Conservation (phyloP, 176 grass and related monocot genomes). For the Oryza glumipatula region DNA sequence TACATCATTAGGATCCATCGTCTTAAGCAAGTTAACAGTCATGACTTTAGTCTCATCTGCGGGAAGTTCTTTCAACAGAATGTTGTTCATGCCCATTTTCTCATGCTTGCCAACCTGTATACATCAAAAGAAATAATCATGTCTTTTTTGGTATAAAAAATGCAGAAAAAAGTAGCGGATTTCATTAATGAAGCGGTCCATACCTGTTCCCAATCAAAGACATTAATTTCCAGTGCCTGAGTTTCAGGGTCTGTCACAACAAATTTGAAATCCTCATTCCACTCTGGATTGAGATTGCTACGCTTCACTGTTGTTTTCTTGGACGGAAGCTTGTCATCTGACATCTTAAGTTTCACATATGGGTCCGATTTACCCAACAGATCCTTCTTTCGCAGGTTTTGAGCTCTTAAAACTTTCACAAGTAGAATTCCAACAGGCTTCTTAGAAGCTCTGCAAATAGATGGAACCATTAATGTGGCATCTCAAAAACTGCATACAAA, state of each 20-base stretch:
- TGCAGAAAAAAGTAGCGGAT: slow-evolving; percentile 24
- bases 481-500: neutral
- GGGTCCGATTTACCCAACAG: slow-evolving; percentile 96
- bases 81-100: slow-evolving; percentile 78
- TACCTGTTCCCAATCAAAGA: slow-evolving; percentile 96
- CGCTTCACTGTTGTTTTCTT: slow-evolving; percentile 92
- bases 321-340: slow-evolving; percentile 77
- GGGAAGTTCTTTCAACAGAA: slow-evolving; percentile 67
- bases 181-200: slow-evolving; percentile 29
- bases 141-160: neutral
- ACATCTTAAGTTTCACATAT: slow-evolving; percentile 89
- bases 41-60: slow-evolving; percentile 64
- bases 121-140: slow-evolving; percentile 28
- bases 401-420: slow-evolving; percentile 79
- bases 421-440: slow-evolving; percentile 84
- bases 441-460: slow-evolving; percentile 73
- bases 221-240: slow-evolving; percentile 70
- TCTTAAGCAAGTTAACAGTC: slow-evolving; percentile 83
- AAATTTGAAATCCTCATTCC: slow-evolving; percentile 89
- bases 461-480: slow-evolving; percentile 12
- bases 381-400: slow-evolving; percentile 82
- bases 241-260: slow-evolving; percentile 83
- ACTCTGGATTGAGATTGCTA: slow-evolving; percentile 88
- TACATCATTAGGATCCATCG: slow-evolving; percentile 64
- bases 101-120: slow-evolving; percentile 83